Percentiles rank a stretch among this genome's conserved stretches.
phyloP scores from a whole-genome alignment of 1,284 basidiomycete species.

The Vanrija sp. region DNA sequence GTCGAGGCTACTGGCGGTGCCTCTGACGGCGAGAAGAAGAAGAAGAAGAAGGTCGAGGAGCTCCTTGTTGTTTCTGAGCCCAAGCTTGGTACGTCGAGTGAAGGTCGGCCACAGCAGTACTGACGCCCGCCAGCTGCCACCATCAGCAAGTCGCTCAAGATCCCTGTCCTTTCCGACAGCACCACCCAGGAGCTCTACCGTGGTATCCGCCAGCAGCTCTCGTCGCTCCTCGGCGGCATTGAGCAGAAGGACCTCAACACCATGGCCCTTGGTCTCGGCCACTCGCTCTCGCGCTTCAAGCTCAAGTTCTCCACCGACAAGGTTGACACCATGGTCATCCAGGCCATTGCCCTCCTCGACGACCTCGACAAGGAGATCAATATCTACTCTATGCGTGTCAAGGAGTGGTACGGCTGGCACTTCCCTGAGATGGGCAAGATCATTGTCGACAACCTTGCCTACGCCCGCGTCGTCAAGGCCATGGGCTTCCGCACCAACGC shows the following conservation, averaged over 20 bases:
- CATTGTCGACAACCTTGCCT: conserved; percentile 92
- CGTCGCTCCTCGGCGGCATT: conserved; percentile 78
- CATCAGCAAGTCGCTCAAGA: conserved; percentile 89
- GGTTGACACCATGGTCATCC: conserved; percentile 98
- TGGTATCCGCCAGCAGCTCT: conserved; percentile 86
- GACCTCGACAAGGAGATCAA: conserved; percentile 99
- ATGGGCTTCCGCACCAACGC: conserved; percentile 98
- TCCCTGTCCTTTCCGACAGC: conserved; percentile 71
- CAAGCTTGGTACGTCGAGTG: conserved; percentile 68
- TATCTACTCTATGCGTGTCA: conserved; percentile 98
- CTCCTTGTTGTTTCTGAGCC: conserved; percentile 82
- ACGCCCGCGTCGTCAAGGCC: conserved; percentile 81
- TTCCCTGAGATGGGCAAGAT: conserved; percentile 99
- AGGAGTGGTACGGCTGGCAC: conserved; percentile 99
- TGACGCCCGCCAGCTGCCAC: conserved; percentile 59
- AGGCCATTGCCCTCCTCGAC: conserved; percentile 96
- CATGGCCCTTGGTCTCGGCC: conserved; percentile 95
- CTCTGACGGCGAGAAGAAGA: conserved; percentile 43
- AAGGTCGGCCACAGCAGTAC: neutral
- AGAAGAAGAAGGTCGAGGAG: conserved; percentile 77
- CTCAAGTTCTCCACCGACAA: conserved; percentile 99
- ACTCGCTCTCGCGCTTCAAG: conserved; percentile 96
- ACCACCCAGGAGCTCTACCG: conserved; percentile 82
- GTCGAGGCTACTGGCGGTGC: conserved; percentile 71
- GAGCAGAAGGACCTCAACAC: conserved; percentile 95